These are phyloP conservation scores for Raffaelea ambrosiae DNA, from an alignment of 2,329 filamentous ascomycete species.

Conservation along the genomic window DNA sequence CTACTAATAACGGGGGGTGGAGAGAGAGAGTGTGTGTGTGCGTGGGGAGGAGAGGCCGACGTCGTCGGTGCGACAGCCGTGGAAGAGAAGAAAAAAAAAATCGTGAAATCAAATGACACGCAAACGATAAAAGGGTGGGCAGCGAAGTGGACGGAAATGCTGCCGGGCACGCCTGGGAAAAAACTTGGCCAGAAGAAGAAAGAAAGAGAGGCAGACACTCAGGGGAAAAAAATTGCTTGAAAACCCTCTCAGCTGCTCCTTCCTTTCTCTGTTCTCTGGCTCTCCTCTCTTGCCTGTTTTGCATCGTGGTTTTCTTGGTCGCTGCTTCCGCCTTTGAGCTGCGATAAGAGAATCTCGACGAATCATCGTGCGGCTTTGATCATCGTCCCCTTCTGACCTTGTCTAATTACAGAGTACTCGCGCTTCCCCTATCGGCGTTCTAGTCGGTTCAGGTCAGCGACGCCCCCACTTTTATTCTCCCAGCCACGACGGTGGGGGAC, in stretches of 20 bases:
- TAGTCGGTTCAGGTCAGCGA: no score
- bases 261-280: not conserved
- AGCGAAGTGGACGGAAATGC: no score
- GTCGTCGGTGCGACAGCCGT: not conserved
- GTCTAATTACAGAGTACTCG: conserved; percentile 1
- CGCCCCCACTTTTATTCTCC: no score
- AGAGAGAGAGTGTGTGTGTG: not conserved
- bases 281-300: not conserved
- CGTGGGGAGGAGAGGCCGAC: not conserved
- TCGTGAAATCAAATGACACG: not conserved
- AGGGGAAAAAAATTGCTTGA: not conserved
- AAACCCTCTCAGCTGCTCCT: not conserved
- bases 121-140: no score
- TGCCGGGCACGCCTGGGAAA: no score
- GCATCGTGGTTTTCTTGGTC: not conserved
- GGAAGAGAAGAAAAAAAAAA: not conserved
- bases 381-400: not conserved
- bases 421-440: not conserved
- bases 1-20: no score
- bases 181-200: not conserved
- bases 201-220: not conserved
- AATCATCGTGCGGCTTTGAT: conserved; percentile 10
- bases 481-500: no score
- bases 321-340: not conserved
- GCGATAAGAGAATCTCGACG: conserved; percentile 9